Evolutionary conservation across 140 eudicot species (phyloP).

Genomic region (Senecio squalidus): DNA sequence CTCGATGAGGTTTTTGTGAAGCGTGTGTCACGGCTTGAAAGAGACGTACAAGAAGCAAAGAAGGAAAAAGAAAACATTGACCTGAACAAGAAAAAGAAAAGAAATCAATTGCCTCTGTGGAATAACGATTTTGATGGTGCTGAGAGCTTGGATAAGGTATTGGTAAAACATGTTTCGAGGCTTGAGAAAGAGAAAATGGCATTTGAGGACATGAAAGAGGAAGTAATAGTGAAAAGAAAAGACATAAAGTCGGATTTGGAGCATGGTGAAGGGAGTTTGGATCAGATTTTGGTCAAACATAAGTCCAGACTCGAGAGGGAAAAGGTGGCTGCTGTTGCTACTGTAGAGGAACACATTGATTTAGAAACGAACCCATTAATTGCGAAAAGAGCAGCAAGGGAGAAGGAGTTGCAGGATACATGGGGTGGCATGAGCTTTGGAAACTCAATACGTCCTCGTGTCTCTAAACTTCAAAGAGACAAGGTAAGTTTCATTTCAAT

Average conservation of each 20-base stretch:
- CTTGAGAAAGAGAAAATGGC: conserved; percentile 67
- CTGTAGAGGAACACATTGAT: conserved; percentile 27
- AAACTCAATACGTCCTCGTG: conserved; percentile 68
- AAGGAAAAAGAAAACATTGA: conserved; percentile 68
- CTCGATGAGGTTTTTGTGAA: conserved; percentile 63
- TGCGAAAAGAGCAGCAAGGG: conserved; percentile 67
- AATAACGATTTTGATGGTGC: conserved; percentile 6
- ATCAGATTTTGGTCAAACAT: conserved; percentile 64
- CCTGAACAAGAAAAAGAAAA: conserved; percentile 30
- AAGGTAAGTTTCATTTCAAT: conserved; percentile 52
- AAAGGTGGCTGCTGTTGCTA: conserved; percentile 35
- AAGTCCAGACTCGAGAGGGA: conserved; percentile 74
- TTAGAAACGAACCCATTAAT: conserved; percentile 28
- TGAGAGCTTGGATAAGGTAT: conserved; percentile 68
- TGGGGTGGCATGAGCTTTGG: conserved; percentile 98
- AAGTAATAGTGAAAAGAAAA: conserved; percentile 25
- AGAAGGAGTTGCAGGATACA: conserved; percentile 67
- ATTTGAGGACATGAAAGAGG: conserved; percentile 28
- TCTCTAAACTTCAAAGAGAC: conserved; percentile 72
- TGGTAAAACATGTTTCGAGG: conserved; percentile 68
- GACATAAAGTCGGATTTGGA: conserved; percentile 24
- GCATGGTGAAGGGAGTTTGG: conserved; percentile 51
- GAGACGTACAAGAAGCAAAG: too few species aligned
- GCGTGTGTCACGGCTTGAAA: conserved; percentile 62
- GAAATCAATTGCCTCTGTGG: conserved; percentile 18